Evolutionary conservation across 495 filamentous ascomycete genomes (phyloP).

Genomic region (Tuber indicum): DNA sequence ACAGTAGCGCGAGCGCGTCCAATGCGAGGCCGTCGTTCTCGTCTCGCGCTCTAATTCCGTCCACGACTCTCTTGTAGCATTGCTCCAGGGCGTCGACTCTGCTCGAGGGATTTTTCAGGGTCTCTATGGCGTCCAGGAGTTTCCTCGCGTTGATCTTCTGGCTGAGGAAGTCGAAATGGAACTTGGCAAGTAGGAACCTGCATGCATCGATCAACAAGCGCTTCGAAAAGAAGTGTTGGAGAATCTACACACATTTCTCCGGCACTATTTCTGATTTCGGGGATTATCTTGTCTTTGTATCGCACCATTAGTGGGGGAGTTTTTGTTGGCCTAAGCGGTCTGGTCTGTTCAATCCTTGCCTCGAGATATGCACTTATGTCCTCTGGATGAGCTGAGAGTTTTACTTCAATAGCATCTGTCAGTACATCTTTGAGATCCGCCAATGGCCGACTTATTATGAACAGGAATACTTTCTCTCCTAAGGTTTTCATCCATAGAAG

Average conservation of each 20-base stretch:
- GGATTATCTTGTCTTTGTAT: slow-evolving; percentile 18
- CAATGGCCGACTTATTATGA: slow-evolving; percentile 21
- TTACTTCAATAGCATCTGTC: slow-evolving; percentile 6
- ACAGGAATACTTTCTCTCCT: slow-evolving; percentile 2
- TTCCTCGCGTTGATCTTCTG: slow-evolving; percentile 13
- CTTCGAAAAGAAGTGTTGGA: neutral
- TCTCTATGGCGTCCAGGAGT: slow-evolving; percentile 14
- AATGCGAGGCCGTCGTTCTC: slow-evolving; percentile 12
- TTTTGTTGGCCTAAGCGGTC: slow-evolving; percentile 4
- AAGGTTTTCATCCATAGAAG: slow-evolving; percentile 8
- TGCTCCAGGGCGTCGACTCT: slow-evolving; percentile 9
- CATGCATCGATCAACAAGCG: neutral
- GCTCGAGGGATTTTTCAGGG: slow-evolving; percentile 13
- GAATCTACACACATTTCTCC: slow-evolving; percentile 24
- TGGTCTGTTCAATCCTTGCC: slow-evolving; percentile 10
- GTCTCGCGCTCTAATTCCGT: slow-evolving; percentile 4
- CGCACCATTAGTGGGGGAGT: neutral
- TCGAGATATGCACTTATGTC: slow-evolving; percentile 21
- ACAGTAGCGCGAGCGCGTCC: slow-evolving; percentile 13
- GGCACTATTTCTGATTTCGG: slow-evolving; percentile 13
- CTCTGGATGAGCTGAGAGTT: slow-evolving; percentile 13
- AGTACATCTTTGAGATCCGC: slow-evolving; percentile 14
- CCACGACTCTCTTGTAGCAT: slow-evolving; percentile 19
- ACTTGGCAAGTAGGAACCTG: slow-evolving; percentile 28
- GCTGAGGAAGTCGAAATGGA: slow-evolving; percentile 25